Evolutionary conservation across 306 rosid species (phyloP).

Genomic region (Prunus mira): DNA sequence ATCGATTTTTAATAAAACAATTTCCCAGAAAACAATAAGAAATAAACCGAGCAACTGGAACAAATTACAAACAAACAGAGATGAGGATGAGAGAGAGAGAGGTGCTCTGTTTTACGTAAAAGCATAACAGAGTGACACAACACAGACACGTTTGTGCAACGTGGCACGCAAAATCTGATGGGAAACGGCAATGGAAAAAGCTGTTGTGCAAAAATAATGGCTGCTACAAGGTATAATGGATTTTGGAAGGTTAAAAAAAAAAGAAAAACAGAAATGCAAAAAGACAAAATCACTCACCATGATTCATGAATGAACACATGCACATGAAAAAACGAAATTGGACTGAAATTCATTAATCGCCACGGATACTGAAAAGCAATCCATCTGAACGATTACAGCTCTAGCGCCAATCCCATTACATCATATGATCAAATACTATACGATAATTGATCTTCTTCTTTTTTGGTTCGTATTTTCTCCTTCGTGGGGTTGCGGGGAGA

Average conservation of each 20-base stretch:
- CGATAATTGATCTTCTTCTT: neutral
- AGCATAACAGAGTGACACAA: neutral
- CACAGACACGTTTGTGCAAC: neutral
- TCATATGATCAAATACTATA: conserved; percentile 1
- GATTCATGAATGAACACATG: neutral
- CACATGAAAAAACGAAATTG: conserved; percentile 8
- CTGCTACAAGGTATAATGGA: neutral
- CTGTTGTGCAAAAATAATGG: neutral
- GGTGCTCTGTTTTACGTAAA: neutral
- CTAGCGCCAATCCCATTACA: conserved; percentile 18
- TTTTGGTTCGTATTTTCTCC: neutral
- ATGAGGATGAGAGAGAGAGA: neutral
- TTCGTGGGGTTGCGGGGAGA: neutral
- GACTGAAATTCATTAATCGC: conserved; percentile 39
- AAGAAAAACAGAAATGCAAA: too few relatives aligned
- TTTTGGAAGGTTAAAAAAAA: too few relatives aligned
- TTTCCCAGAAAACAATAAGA: neutral
- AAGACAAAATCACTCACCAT: conserved; percentile 16
- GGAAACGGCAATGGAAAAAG: neutral
- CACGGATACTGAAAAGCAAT: conserved; percentile 25
- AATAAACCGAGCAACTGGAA: neutral
- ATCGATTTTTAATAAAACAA: neutral
- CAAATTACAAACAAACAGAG: neutral
- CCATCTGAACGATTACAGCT: conserved; percentile 31
- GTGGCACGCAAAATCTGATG: conserved; percentile 4